Percentiles rank a stretch among this genome's conserved stretches.
Evolutionary conservation across 1,139 yeast species (phyloP).

Genomic region (Kodamaea fungicola): DNA sequence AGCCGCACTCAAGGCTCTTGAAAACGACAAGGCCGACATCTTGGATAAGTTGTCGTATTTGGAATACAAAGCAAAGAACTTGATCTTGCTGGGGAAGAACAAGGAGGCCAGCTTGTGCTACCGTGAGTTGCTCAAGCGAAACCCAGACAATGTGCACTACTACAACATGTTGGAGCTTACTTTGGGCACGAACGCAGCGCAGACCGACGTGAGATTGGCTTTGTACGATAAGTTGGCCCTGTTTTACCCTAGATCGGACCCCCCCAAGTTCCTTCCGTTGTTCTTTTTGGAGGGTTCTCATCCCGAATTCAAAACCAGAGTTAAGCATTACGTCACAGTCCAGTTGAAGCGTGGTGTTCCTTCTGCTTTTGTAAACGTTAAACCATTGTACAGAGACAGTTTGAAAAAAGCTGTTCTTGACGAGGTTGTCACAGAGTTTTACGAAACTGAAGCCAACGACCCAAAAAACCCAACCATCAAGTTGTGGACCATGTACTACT

Average conservation of each 20-base stretch:
- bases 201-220: conserved; percentile 41
- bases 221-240: conserved; percentile 61
- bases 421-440: conserved; percentile 51
- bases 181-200: conserved; percentile 40
- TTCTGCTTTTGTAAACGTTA: conserved; percentile 80
- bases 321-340: conserved; percentile 48
- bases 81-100: conserved; percentile 33
- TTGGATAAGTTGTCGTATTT: conserved; percentile 61
- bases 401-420: conserved; percentile 50
- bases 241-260: conserved; percentile 83
- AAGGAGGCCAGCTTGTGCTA: conserved; percentile 69
- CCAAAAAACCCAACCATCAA: conserved; percentile 47
- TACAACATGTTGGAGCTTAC: conserved; percentile 65
- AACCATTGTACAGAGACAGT: conserved; percentile 64
- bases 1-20: conserved; percentile 62
- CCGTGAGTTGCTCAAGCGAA: conserved; percentile 72
- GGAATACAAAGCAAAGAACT: conserved; percentile 67
- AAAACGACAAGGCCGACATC: conserved; percentile 49
- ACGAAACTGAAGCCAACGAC: conserved; percentile 22
- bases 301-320: conserved; percentile 42
- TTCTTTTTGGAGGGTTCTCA: conserved; percentile 60
- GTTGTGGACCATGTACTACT: conserved; percentile 77
- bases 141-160: conserved; percentile 75
- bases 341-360: conserved; percentile 84
- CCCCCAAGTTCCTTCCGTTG: conserved; percentile 75